phyloP scores from a whole-genome alignment of 2,329 filamentous ascomycete genomes.

The Exophiala alcalophila region DNA sequence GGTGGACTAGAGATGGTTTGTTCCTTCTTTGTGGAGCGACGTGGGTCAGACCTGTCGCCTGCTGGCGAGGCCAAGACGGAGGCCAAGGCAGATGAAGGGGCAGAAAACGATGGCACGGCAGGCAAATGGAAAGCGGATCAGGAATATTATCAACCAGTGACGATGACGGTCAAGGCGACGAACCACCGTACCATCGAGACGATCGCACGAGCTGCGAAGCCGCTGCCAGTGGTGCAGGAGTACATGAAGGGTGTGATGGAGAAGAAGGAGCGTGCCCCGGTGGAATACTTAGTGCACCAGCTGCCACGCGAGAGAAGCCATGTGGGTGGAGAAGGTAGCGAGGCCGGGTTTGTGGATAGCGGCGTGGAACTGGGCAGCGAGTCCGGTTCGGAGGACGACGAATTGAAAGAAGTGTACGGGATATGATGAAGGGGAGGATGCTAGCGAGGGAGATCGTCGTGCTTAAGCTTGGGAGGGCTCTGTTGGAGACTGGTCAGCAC shows the following conservation, averaged over 20 bases:
- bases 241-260: constrained; percentile 59
- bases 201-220: constrained; percentile 55
- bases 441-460: no score
- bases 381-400: constrained; percentile 28
- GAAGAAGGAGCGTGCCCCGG: constrained; percentile 54
- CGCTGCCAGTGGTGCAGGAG: constrained; percentile 51
- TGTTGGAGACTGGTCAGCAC: no score
- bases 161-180: constrained; percentile 55
- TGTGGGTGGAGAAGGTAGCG: constrained; percentile 11
- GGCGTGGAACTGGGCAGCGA: constrained; percentile 29
- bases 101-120: constrained; percentile 26
- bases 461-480: no score
- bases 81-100: constrained; percentile 2
- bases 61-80: no score
- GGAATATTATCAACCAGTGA: constrained; percentile 53
- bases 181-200: constrained; percentile 54
- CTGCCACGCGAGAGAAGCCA: constrained; percentile 45
- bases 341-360: constrained; percentile 29
- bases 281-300: constrained; percentile 55
- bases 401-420: constrained; percentile 29
- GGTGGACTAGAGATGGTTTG: constrained; percentile 43
- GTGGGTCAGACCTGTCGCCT: constrained; percentile 29
- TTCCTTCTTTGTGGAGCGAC: constrained; percentile 47
- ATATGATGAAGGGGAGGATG: no score
- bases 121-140: constrained; percentile 40